Evolutionary conservation across 2,329 filamentous ascomycete genomes (phyloP), one percentile per base, ranked within the genome.

Genomic region (Podosphaera fusca): DNA sequence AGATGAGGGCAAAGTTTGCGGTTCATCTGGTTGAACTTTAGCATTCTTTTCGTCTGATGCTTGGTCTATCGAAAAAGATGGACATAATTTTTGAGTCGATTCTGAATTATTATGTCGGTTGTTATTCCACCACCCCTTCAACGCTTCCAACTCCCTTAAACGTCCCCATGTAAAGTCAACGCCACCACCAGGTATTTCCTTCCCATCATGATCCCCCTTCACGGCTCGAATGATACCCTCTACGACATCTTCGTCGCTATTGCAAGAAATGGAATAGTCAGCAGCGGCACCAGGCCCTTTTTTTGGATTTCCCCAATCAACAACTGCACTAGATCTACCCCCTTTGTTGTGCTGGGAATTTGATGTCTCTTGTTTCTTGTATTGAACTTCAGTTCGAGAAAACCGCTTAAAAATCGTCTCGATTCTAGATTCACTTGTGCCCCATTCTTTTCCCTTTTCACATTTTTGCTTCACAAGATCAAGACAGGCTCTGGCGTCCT

Each of bases 401-500:
- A 98, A 75, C 8, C 90, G 81, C 63, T 83, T 85, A 73, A 96
- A 98, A 55, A 98, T 80, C 63, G 87, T 90, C 70, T 98, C 92
- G 46, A 81, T 82, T 51, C 81, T 82, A 1, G 81, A 76, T 49
- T 94, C 87, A 55, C 80, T 80, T 0, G 83, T 84, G 40, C 87
- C 92, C 86, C 89, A 98, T 31, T 74, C 70, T 61, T 85, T 85
- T 46, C 92, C 92, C 70, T 86, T 92, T 68, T 96, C 89, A 68
- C 90, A 95, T 69, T 98, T 98, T 66, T 90, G 83, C 69, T 92
- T 94, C 53, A 96, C 81, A 1, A 98, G 81, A 64, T 96, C 89
- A 12, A 98, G 80, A 61, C 88, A 94, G 2, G 92, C 88, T 61
- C 78, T 82, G 12, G 92, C 88, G 68, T 98, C 92, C 69, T 98